Percentiles rank a stretch among this genome's conserved stretches.
phyloP scores from a whole-genome alignment of 768 basidiomycete species.

The Nidularia sp. region DNA sequence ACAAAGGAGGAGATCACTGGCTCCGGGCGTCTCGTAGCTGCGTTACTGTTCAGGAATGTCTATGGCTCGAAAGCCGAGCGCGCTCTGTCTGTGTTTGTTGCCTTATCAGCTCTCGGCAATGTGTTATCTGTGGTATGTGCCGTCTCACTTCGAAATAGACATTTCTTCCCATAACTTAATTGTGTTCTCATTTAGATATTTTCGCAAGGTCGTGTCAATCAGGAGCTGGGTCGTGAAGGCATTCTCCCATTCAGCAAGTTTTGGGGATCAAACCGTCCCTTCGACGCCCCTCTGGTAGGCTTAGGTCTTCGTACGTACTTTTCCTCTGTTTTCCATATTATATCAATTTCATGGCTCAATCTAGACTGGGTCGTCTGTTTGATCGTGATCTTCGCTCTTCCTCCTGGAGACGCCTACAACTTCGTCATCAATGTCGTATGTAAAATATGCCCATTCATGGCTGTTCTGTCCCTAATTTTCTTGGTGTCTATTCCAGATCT shows the following conservation, averaged over 20 bases:
- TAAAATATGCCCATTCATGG: not conserved
- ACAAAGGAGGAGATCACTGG: slow-evolving; percentile 58
- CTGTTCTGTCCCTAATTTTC: not conserved
- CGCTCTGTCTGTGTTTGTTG: slow-evolving; percentile 31
- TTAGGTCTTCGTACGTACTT: slow-evolving; percentile 45
- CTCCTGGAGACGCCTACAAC: slow-evolving; percentile 64
- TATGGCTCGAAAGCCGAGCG: slow-evolving; percentile 53
- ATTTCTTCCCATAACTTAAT: slow-evolving; percentile 14
- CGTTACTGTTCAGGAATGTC: slow-evolving; percentile 63
- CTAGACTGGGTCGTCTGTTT: slow-evolving; percentile 31
- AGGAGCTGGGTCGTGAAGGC: slow-evolving; percentile 61
- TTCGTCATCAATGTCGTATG: slow-evolving; percentile 58
- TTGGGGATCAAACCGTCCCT: slow-evolving; percentile 60
- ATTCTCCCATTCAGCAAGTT: slow-evolving; percentile 56
- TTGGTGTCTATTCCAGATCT: slow-evolving; percentile 16
- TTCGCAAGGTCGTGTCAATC: slow-evolving; percentile 42
- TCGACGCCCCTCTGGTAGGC: slow-evolving; percentile 54
- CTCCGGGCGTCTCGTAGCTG: slow-evolving; percentile 59
- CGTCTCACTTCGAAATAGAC: slow-evolving; percentile 12
- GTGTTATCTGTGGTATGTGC: slow-evolving; percentile 38
- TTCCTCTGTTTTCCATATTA: slow-evolving; percentile 5
- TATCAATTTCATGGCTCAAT: not conserved
- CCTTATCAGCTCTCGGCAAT: slow-evolving; percentile 57
- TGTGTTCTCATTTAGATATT: slow-evolving; percentile 12
- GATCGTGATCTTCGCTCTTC: slow-evolving; percentile 34